Percentiles rank a stretch among this genome's conserved stretches.
phyloP scores from a whole-genome alignment of 2,329 filamentous ascomycete genomes.

The Blastomyces parvus region DNA sequence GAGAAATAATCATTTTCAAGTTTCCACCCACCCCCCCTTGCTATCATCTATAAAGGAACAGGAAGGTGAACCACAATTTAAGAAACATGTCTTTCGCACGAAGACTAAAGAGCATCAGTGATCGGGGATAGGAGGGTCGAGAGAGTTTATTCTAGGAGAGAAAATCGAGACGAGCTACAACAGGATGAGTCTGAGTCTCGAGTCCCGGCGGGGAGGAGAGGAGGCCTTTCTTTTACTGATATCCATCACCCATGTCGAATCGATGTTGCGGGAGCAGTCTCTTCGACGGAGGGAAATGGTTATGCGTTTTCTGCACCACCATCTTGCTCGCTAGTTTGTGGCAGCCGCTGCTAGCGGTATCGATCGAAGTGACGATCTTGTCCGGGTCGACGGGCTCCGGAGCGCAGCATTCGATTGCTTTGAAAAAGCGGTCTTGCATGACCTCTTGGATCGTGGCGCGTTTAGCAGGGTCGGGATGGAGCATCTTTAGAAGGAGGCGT shows the following conservation, averaged over 20 bases:
- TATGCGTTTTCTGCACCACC: conserved; percentile 25
- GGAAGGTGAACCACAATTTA: too few relatives aligned
- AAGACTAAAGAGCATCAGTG: too few relatives aligned
- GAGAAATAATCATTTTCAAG: too few relatives aligned
- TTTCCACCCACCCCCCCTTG: too few relatives aligned
- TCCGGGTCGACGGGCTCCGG: conserved; percentile 52
- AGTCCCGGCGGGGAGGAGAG: too few relatives aligned
- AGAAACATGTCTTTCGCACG: too few relatives aligned
- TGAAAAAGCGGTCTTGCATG: conserved; percentile 61
- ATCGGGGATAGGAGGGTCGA: too few relatives aligned
- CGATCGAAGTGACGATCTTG: conserved; percentile 51
- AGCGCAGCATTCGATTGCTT: conserved; percentile 69
- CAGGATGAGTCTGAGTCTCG: too few relatives aligned
- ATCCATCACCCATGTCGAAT: conserved; percentile 24
- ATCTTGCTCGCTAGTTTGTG: conserved; percentile 19
- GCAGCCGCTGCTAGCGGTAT: conserved; percentile 21
- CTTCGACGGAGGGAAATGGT: conserved; percentile 26
- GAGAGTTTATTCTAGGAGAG: too few relatives aligned
- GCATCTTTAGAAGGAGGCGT: conserved; percentile 66
- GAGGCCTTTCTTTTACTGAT: conserved; percentile 8
- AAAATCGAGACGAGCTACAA: too few relatives aligned
- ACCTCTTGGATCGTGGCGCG: conserved; percentile 62
- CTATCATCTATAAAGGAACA: too few relatives aligned
- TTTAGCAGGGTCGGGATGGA: conserved; percentile 64
- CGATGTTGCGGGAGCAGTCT: conserved; percentile 21